phyloP scores from a whole-genome alignment of 208 protist species.

The Trypanosoma caninum region DNA sequence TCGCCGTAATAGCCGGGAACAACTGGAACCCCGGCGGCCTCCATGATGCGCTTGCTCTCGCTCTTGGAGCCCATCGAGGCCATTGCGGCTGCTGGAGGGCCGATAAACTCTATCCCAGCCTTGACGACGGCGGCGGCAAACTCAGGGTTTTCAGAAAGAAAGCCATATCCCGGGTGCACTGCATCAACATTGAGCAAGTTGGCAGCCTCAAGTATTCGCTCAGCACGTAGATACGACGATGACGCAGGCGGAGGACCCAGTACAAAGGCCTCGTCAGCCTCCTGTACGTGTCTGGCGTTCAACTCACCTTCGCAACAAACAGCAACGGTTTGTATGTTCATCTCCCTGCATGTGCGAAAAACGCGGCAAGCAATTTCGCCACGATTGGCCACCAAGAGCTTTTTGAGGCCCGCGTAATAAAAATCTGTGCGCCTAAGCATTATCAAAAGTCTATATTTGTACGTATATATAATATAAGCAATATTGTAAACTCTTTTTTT shows the following conservation, averaged over 20 bases:
- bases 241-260: slow-evolving; percentile 27
- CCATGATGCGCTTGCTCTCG: slow-evolving; percentile 91
- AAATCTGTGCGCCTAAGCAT: slow-evolving; percentile 29
- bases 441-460: neutral
- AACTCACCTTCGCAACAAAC: slow-evolving; percentile 94
- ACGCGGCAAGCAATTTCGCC: slow-evolving; percentile 98
- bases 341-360: slow-evolving; percentile 83
- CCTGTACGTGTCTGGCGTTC: slow-evolving; percentile 88
- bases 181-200: slow-evolving; percentile 84
- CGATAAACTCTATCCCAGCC: slow-evolving; percentile 92
- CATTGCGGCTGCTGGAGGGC: slow-evolving; percentile 91
- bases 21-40: slow-evolving; percentile 81
- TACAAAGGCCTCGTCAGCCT: slow-evolving; percentile 77
- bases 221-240: slow-evolving; percentile 89
- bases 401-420: slow-evolving; percentile 60
- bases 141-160: slow-evolving; percentile 95
- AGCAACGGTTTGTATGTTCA: slow-evolving; percentile 96
- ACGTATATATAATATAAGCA: neutral
- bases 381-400: slow-evolving; percentile 96
- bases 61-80: slow-evolving; percentile 93
- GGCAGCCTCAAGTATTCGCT: slow-evolving; percentile 93
- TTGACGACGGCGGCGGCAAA: slow-evolving; percentile 84
- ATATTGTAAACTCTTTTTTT: slow-evolving; percentile 15
- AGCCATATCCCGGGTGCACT: slow-evolving; percentile 97
- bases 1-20: slow-evolving; percentile 84